Conservation (phyloP, 78 protist species). For the Dictyostelium firmibasis region DNA sequence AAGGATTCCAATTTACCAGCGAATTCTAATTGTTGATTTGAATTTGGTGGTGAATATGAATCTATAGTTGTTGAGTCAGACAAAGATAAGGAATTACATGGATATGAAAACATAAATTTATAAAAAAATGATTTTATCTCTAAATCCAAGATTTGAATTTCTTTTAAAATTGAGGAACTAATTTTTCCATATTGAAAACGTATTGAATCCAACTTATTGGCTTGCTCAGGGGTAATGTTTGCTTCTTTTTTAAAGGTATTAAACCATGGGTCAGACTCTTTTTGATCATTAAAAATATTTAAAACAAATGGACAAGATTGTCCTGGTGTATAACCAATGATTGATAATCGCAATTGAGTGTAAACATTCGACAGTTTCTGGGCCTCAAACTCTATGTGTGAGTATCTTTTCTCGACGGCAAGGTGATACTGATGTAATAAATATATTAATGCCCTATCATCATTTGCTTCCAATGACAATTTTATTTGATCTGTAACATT, state of each 20-base stretch:
- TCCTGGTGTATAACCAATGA: slow-evolving; percentile 23
- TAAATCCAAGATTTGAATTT: slow-evolving; percentile 25
- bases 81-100: neutral
- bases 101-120: slow-evolving; percentile 16
- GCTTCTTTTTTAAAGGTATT: slow-evolving; percentile 39
- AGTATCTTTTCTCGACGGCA: neutral
- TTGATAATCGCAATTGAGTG: neutral
- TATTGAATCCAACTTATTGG: slow-evolving; percentile 18
- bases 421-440: neutral
- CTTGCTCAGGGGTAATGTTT: slow-evolving; percentile 6
- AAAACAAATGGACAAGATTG: neutral
- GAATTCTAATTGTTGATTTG: slow-evolving; percentile 14
- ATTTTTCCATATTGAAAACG: neutral
- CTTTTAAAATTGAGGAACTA: neutral
- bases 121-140: slow-evolving; percentile 47
- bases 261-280: slow-evolving; percentile 24
- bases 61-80: neutral
- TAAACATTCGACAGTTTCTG: neutral
- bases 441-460: neutral
- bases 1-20: slow-evolving; percentile 29
- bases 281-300: neutral
- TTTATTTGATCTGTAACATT: neutral
- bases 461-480: neutral
- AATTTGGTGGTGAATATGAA: neutral
- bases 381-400: neutral